phyloP scores from a whole-genome alignment of 257 asterid species.

The Echium plantagineum region DNA sequence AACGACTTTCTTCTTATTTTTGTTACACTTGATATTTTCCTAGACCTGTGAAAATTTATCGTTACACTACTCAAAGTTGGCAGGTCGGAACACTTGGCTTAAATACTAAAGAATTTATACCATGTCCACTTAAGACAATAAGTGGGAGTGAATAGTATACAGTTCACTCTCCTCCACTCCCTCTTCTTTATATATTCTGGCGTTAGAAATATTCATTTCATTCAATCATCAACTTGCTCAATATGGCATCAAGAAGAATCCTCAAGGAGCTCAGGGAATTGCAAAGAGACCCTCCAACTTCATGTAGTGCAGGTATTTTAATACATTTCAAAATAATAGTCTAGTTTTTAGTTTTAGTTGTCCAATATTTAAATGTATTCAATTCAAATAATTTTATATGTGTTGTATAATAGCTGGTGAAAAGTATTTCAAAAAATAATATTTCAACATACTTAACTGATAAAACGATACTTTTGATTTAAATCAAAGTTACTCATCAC shows the following conservation, averaged over 20 bases:
- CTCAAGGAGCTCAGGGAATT: constrained; percentile 75
- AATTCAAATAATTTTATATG: no score
- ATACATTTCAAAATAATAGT: neutral
- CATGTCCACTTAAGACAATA: constrained; percentile 10
- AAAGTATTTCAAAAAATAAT: no score
- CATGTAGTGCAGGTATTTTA: constrained; percentile 73
- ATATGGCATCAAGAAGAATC: constrained; percentile 78
- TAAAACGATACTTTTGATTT: no score
- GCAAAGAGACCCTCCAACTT: constrained; percentile 92
- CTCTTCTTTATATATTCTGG: constrained; percentile 18
- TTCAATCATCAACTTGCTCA: constrained; percentile 1
- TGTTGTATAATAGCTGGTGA: no score
- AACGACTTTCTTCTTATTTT: no score
- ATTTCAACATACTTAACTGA: no score
- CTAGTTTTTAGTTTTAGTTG: no score
- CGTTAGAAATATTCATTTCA: constrained; percentile 10
- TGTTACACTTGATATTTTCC: no score
- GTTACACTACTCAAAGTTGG: constrained; percentile 10
- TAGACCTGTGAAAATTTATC: no score
- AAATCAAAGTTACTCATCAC: no score
- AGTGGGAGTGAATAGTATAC: neutral
- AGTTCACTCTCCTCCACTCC: constrained; percentile 2
- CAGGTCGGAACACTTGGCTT: constrained; percentile 13
- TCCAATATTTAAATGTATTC: no score
- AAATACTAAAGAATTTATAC: constrained; percentile 35